phyloP scores from a whole-genome alignment of 2,329 filamentous ascomycete genomes.

The Alternaria postmessia region DNA sequence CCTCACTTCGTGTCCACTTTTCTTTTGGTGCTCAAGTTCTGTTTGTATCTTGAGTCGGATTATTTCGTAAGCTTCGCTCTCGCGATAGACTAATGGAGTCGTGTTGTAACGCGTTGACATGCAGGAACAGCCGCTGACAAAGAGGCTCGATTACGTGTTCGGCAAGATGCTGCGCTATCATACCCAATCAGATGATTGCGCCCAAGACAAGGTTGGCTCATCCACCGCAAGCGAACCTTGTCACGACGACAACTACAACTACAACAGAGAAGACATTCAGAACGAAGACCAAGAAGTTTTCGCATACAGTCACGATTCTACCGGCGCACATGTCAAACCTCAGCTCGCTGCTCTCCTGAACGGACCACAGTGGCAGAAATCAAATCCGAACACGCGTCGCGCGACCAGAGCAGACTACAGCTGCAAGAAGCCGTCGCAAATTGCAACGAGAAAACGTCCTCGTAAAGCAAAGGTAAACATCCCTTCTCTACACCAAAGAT shows the following conservation, averaged over 20 bases:
- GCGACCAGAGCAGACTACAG: constrained; percentile 17
- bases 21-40: background rate
- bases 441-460: background rate
- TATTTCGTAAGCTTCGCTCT: background rate
- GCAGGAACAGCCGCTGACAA: constrained; percentile 23
- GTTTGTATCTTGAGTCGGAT: background rate
- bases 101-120: constrained; percentile 6
- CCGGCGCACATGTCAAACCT: background rate
- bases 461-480: constrained; percentile 3
- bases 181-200: constrained; percentile 32
- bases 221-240: constrained; percentile 14
- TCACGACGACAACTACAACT: constrained; percentile 9
- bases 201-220: constrained; percentile 22
- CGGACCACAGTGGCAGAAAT: constrained; percentile 14
- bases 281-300: background rate
- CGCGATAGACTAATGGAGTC: constrained; percentile 5
- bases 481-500: background rate
- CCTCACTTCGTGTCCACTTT: background rate
- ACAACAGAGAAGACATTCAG: constrained; percentile 14
- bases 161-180: constrained; percentile 29
- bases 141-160: constrained; percentile 38
- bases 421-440: background rate
- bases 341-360: constrained; percentile 4
- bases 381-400: constrained; percentile 5
- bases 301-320: background rate